Evolutionary conservation across 345 rosid genomes (phyloP).

Genomic region (Cochlearia excelsa): DNA sequence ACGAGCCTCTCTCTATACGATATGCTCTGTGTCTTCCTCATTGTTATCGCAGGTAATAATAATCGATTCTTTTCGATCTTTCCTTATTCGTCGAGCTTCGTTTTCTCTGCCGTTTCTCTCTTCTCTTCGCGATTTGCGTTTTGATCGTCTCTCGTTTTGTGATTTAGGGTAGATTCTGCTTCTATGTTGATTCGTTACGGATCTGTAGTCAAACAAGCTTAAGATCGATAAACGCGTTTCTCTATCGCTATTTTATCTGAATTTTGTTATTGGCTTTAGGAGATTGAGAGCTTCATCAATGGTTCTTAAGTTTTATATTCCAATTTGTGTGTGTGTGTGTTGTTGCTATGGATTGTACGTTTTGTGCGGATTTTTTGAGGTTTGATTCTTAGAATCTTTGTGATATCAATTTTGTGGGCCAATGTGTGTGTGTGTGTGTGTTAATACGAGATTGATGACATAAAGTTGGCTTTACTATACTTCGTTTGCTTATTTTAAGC

Average conservation of each 20-base stretch:
- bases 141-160: conserved; percentile 14
- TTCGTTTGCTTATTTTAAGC: conserved; percentile 19
- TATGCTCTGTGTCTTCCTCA: conserved; percentile 30
- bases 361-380: conserved; percentile 25
- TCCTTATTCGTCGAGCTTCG: background rate
- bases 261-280: conserved; percentile 1
- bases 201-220: conserved; percentile 4
- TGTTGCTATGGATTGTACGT: conserved; percentile 6
- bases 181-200: background rate
- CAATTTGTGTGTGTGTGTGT: background rate
- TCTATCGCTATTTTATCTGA: conserved; percentile 4
- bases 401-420: conserved; percentile 33
- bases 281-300: conserved; percentile 8
- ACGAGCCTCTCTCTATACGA: conserved; percentile 1
- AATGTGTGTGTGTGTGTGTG: background rate
- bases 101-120: background rate
- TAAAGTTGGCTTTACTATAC: conserved; percentile 29
- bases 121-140: conserved; percentile 9
- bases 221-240: conserved; percentile 13
- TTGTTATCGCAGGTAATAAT: conserved; percentile 22
- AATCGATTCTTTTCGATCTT: conserved; percentile 28
- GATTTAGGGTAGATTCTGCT: conserved; percentile 9
- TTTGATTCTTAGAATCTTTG: conserved; percentile 20
- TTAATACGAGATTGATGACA: conserved; percentile 24
- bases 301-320: background rate